Base-by-base conservation (phyloP, 495 filamentous ascomycete genomes). In the Daldinia grandis region DNA sequence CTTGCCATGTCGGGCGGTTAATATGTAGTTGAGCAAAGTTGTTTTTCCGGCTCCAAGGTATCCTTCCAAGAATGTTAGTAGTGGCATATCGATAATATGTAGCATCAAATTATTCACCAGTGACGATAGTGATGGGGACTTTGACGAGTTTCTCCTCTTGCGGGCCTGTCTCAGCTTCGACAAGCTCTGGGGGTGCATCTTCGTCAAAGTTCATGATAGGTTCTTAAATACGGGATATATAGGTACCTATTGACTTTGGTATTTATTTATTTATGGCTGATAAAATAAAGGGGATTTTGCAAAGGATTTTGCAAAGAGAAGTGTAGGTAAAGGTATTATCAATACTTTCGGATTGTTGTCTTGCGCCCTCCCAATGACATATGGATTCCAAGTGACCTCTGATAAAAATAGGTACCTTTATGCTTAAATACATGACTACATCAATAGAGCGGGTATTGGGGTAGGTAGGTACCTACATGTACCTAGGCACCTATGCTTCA, bases 31-130 rank as follows among this genome's bases (percentile, higher is more conserved):
- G 50, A 99, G 82, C 6, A 99, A 82, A 0, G 96, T 98, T 0
- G 95, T 98, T 78, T 99, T 99, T 19, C 95, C 95, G 25, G 95
- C 92, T 31, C 95, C 95, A 17, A 99, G 87, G 72, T 98, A 99
- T 7, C 87, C 85, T 86, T 55, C n/a, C 7, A 12, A 31, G 17
- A 24, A 44, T 53, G 57, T 77, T 40, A 80, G 61, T 47, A 68
- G 2, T 51, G 42, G 14, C 24, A 49, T 60, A 50, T 31, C n/a
- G 38, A 31, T 25, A 53, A 28, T 25, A 25, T 59, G n/a, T 42
- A 50, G 9, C 38, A 9, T 35, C 3, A n/a, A n/a, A n/a, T n/a
- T n/a, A 71, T 81, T 69, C 83, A 91, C 93, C 93, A 28, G 95
- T 99, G 24, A 99, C 90, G 57, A 99, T 93, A 2, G 96, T 98